Evolutionary conservation across 23 red algal genomes (phyloP).

Genomic region (Gracilaria gracilis): DNA sequence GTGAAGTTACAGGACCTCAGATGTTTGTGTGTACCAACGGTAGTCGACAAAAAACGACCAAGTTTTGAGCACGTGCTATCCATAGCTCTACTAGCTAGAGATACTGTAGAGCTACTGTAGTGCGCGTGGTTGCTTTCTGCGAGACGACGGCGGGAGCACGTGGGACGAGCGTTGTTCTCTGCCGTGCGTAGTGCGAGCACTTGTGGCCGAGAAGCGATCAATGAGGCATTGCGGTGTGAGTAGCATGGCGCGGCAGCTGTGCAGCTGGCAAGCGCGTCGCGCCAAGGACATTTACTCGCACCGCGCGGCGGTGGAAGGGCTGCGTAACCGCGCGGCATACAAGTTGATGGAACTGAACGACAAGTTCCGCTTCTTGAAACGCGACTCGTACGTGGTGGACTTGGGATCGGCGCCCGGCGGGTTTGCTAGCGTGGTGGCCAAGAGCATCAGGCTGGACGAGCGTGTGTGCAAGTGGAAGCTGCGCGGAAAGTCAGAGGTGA

Average conservation of each 20-base stretch:
- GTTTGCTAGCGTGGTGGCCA: conserved; percentile 60
- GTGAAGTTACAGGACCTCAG: too few species aligned
- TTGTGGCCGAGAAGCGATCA: neutral
- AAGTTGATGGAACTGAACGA: conserved; percentile 81
- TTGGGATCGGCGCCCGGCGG: conserved; percentile 90
- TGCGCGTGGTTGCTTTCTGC: too few species aligned
- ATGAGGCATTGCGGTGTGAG: neutral
- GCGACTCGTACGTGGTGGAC: conserved; percentile 76
- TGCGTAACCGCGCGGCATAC: conserved; percentile 84
- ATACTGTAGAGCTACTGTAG: too few species aligned
- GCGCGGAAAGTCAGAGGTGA: neutral
- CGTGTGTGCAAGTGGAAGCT: conserved; percentile 25
- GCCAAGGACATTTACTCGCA: conserved; percentile 56
- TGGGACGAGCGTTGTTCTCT: too few species aligned
- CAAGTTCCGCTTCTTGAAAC: conserved; percentile 45
- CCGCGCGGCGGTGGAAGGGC: conserved; percentile 53
- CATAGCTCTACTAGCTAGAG: too few species aligned
- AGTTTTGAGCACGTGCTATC: too few species aligned
- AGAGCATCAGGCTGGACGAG: conserved; percentile 26
- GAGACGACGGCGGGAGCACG: too few species aligned
- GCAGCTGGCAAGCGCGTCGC: conserved; percentile 66
- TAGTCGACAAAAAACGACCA: too few species aligned
- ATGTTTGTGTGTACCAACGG: too few species aligned
- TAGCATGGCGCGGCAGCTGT: neutral
- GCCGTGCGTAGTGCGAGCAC: too few species aligned